Conservation (phyloP, 2,329 filamentous ascomycete genomes). For the Pseudogymnoascus sp. region DNA sequence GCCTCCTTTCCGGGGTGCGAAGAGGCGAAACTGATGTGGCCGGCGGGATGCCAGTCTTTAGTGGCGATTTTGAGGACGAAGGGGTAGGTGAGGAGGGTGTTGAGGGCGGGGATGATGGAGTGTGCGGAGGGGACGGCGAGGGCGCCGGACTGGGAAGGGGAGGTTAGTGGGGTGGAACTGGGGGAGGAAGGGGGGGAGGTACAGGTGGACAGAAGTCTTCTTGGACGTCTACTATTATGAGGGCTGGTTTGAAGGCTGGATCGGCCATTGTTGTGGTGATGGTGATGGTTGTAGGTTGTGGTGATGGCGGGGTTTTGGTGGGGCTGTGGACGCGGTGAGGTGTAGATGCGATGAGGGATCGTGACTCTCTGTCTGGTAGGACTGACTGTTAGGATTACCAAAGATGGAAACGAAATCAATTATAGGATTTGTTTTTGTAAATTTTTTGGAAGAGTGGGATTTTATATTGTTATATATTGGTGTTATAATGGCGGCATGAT, state of each 20-base stretch:
- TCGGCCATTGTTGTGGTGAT: conserved; percentile 13
- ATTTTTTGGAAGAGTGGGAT: neutral
- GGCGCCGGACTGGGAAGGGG: conserved; percentile 61
- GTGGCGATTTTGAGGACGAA: conserved; percentile 74
- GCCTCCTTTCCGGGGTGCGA: conserved; percentile 65
- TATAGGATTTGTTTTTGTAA: neutral
- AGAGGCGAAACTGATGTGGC: conserved; percentile 81
- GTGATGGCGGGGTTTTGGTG: neutral
- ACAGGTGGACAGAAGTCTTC: conserved; percentile 93
- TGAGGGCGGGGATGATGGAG: conserved; percentile 61
- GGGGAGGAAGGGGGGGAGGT: conserved; percentile 30
- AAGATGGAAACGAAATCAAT: neutral
- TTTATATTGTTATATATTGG: neutral
- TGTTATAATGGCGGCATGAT: neutral
- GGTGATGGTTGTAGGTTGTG: neutral
- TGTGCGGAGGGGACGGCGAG: conserved; percentile 73
- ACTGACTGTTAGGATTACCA: neutral
- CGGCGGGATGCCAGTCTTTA: conserved; percentile 79
- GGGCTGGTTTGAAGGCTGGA: conserved; percentile 40
- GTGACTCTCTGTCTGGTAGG: too few species aligned
- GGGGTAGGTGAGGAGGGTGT: conserved; percentile 62
- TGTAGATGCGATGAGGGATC: neutral
- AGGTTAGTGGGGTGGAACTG: conserved; percentile 14
- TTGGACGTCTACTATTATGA: conserved; percentile 79
- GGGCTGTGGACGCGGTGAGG: neutral